Conservation (phyloP, 2,329 filamentous ascomycete species). For the Cercospora berteroae region DNA sequence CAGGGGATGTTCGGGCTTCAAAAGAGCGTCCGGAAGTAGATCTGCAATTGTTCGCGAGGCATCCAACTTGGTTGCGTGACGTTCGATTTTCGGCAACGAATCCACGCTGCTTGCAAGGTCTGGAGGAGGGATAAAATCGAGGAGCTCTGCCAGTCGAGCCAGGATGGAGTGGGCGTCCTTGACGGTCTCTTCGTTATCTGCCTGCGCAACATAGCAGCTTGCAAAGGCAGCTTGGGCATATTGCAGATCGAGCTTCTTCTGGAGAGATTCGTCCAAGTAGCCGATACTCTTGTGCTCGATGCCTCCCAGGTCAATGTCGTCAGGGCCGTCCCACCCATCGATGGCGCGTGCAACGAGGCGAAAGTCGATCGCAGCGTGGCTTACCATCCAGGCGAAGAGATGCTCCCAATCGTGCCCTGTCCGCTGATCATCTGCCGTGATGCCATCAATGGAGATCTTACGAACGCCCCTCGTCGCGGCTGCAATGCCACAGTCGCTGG, state of each 20-base stretch:
- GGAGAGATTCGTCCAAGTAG: constrained; percentile 61
- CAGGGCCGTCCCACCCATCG: constrained; percentile 70
- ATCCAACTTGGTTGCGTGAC: constrained; percentile 38
- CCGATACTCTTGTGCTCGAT: constrained; percentile 48
- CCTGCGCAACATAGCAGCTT: constrained; percentile 64
- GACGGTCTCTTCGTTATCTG: constrained; percentile 58
- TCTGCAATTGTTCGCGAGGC: constrained; percentile 31
- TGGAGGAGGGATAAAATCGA: constrained; percentile 60
- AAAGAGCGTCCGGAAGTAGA: constrained; percentile 48
- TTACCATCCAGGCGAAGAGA: constrained; percentile 65
- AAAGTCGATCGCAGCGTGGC: constrained; percentile 61
- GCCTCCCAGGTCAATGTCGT: constrained; percentile 66
- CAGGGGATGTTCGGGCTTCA: constrained; percentile 61
- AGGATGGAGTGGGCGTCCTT: constrained; percentile 61
- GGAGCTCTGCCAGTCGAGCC: constrained; percentile 57
- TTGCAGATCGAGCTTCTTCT: constrained; percentile 58
- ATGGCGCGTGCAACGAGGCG: constrained; percentile 61
- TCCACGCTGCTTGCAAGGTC: constrained; percentile 45
- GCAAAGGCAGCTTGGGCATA: constrained; percentile 69
- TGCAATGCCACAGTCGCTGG: constrained; percentile 7
- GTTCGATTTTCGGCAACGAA: constrained; percentile 44
- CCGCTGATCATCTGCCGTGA: constrained; percentile 30
- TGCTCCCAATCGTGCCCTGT: constrained; percentile 66
- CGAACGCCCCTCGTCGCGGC: constrained; percentile 15
- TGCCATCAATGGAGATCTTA: constrained; percentile 33